Conservation (phyloP, 192 early-diverging fungal genomes). For the Gonapodya sp. region DNA sequence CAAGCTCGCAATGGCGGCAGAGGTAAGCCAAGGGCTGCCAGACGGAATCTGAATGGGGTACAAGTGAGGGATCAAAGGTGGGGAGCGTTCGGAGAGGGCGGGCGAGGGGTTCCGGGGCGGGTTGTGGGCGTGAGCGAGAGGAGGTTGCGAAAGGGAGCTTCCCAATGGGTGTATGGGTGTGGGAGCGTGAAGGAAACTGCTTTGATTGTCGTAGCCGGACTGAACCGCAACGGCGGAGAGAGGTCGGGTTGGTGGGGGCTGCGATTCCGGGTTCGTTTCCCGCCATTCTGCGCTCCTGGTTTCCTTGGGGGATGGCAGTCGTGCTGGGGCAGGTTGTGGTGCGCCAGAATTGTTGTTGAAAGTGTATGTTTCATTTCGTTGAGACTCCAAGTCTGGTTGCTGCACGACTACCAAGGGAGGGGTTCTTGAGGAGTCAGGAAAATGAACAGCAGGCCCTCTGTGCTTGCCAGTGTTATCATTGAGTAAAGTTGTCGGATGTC, state of each 20-base stretch:
- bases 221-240: not conserved
- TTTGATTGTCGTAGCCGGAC: not conserved
- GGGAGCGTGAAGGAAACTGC: not conserved
- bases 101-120: not conserved
- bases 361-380: not conserved
- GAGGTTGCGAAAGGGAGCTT: not conserved
- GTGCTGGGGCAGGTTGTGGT: not conserved
- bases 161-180: not conserved
- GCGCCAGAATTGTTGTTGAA: not conserved
- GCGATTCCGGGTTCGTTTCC: not conserved
- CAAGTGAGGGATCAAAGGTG: not conserved
- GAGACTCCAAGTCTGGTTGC: not conserved
- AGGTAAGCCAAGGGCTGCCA: not conserved
- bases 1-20: not conserved
- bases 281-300: not conserved
- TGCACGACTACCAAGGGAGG: too few relatives aligned
- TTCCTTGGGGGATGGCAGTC: not conserved
- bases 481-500: too few relatives aligned
- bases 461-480: not conserved
- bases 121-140: not conserved
- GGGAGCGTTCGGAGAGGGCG: not conserved
- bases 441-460: not conserved
- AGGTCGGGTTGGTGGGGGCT: not conserved
- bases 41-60: not conserved
- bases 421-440: not conserved